phyloP scores from a whole-genome alignment of 345 rosid species.

The Boechera stricta region DNA sequence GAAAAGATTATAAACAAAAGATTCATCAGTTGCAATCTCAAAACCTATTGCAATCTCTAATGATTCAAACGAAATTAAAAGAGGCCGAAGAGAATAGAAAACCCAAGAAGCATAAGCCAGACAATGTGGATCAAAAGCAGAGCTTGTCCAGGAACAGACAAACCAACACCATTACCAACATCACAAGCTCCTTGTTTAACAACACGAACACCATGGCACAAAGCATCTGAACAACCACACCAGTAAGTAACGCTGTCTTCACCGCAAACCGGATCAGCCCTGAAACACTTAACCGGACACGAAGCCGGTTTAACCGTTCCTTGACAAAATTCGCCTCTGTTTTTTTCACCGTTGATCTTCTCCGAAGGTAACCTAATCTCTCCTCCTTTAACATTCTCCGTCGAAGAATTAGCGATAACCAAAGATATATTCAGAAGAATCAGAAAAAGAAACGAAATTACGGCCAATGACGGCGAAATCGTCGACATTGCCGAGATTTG shows the following conservation, averaged over 20 bases:
- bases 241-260: constrained; percentile 87
- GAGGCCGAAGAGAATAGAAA: constrained; percentile 81
- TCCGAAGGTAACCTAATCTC: constrained; percentile 45
- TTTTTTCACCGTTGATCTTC: constrained; percentile 33
- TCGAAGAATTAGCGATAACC: constrained; percentile 10
- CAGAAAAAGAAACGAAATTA: constrained; percentile 9
- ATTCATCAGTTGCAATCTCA: constrained; percentile 4
- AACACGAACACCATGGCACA: constrained; percentile 67
- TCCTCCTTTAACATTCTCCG: constrained; percentile 20
- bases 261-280: constrained; percentile 91
- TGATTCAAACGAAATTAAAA: constrained; percentile 47
- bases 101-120: constrained; percentile 86
- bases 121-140: constrained; percentile 87
- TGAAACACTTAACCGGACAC: constrained; percentile 87
- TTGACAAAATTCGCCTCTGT: constrained; percentile 32
- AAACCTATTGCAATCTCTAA: neutral
- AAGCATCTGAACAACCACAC: constrained; percentile 94
- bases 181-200: constrained; percentile 79
- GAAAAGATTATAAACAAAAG: constrained; percentile 27
- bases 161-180: constrained; percentile 69
- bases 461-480: constrained; percentile 33
- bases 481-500: constrained; percentile 42
- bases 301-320: constrained; percentile 49
- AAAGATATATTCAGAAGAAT: constrained; percentile 9
- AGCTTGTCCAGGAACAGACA: constrained; percentile 86